Percentiles rank a stretch among this genome's conserved stretches.
These are phyloP conservation scores for Tolypocladium capitatum DNA, from an alignment of 2,329 filamentous ascomycete species.

Conservation along the genomic window DNA sequence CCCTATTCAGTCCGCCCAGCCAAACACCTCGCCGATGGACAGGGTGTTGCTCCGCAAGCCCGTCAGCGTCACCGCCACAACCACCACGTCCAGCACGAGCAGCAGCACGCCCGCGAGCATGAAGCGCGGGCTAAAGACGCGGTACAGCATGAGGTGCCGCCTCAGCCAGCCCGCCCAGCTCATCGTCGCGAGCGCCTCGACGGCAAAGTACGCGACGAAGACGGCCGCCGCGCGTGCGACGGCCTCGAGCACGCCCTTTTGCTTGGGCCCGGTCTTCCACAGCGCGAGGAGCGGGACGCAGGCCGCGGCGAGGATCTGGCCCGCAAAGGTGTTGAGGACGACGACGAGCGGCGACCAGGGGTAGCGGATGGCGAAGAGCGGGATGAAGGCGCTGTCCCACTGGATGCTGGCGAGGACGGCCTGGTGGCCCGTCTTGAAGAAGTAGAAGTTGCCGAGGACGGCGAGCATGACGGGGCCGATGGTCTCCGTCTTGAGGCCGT, in stretches of 20 bases:
- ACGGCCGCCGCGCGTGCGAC: slow-evolving; percentile 59
- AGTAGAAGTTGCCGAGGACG: slow-evolving; percentile 85
- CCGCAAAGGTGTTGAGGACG: slow-evolving; percentile 74
- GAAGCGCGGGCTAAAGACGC: slow-evolving; percentile 84
- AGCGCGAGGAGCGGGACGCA: slow-evolving; percentile 70
- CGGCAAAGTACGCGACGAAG: slow-evolving; percentile 71
- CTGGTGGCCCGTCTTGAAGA: slow-evolving; percentile 96
- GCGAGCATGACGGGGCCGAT: slow-evolving; percentile 77
- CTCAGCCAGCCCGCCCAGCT: slow-evolving; percentile 80
- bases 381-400: slow-evolving; percentile 92
- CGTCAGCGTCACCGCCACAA: slow-evolving; percentile 55
- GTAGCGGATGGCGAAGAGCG: slow-evolving; percentile 68
- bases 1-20: slow-evolving; percentile 42
- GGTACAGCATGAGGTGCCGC: slow-evolving; percentile 89
- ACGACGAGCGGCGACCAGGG: slow-evolving; percentile 81
- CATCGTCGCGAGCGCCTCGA: slow-evolving; percentile 73
- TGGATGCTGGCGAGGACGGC: slow-evolving; percentile 78
- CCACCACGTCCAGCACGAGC: slow-evolving; percentile 63
- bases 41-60: slow-evolving; percentile 65
- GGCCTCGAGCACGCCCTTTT: slow-evolving; percentile 53
- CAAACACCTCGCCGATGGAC: slow-evolving; percentile 79
- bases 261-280: slow-evolving; percentile 79
- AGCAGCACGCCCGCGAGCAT: slow-evolving; percentile 66
- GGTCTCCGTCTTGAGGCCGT: slow-evolving; percentile 48
- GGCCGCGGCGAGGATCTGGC: slow-evolving; percentile 70